A percentile compares a stretch with the other conserved stretches of the same genome.
phyloP scores from a whole-genome alignment of 345 rosid species.

The Anastatica hierochuntica region DNA sequence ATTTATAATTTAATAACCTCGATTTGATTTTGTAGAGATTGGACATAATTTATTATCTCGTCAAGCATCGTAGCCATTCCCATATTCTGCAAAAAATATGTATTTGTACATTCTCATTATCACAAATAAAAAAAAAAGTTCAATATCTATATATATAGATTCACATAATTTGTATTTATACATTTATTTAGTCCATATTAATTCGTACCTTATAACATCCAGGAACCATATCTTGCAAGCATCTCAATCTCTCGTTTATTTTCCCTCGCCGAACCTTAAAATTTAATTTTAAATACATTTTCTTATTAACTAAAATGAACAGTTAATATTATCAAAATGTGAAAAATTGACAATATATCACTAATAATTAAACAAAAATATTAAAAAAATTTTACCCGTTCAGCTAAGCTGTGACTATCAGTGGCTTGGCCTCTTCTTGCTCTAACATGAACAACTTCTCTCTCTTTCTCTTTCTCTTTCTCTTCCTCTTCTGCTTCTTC shows the following conservation, averaged over 20 bases:
- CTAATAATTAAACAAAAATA: not conserved
- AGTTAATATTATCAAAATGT: no score
- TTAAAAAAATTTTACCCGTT: no score
- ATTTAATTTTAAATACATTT: not conserved
- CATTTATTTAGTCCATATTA: no score
- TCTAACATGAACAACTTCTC: constrained; percentile 83
- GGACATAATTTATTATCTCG: constrained; percentile 70
- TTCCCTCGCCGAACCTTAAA: constrained; percentile 64
- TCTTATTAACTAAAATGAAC: no score
- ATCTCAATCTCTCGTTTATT: constrained; percentile 59
- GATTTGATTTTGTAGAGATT: constrained; percentile 65
- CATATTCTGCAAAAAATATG: constrained; percentile 48
- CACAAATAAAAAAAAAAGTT: not conserved
- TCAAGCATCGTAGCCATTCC: constrained; percentile 81
- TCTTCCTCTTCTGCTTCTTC: no score
- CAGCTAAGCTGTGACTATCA: constrained; percentile 89
- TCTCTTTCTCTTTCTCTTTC: constrained; percentile 38
- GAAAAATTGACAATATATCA: no score
- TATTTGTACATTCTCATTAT: not conserved
- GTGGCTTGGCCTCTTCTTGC: constrained; percentile 96
- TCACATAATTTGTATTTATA: not conserved
- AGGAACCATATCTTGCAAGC: constrained; percentile 69
- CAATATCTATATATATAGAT: not conserved
- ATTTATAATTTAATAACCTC: constrained; percentile 42
- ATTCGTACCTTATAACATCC: constrained; percentile 62